Conservation (phyloP, 768 basidiomycete genomes). For the Suillus weaverae region DNA sequence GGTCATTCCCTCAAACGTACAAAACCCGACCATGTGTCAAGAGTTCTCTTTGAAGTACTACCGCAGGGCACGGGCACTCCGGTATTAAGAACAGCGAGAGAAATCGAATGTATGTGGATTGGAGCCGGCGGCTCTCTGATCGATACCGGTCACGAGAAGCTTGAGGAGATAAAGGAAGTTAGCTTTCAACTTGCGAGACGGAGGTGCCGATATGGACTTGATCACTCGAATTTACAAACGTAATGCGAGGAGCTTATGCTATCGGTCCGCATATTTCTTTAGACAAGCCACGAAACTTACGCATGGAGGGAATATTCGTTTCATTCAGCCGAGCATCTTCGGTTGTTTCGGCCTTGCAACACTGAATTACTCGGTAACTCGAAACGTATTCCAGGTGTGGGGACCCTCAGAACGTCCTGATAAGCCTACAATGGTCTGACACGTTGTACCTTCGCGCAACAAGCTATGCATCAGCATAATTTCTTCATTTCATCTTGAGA, state of each 20-base stretch:
- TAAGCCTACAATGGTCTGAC: background rate
- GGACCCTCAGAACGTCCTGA: background rate
- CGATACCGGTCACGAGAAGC: constrained; percentile 25
- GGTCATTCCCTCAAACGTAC: constrained; percentile 29
- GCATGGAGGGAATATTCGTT: background rate
- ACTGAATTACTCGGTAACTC: background rate
- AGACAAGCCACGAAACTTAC: background rate
- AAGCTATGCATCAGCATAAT: background rate
- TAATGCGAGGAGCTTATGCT: background rate
- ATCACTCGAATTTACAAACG: constrained; percentile 11
- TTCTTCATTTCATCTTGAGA: background rate
- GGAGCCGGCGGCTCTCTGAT: constrained; percentile 35
- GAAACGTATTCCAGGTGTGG: background rate
- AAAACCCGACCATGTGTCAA: constrained; percentile 29
- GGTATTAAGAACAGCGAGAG: constrained; percentile 36
- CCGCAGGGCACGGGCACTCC: constrained; percentile 33
- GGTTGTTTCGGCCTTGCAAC: background rate
- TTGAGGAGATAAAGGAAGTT: constrained; percentile 25
- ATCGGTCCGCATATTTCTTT: background rate
- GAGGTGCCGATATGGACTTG: constrained; percentile 28
- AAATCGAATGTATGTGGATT: constrained; percentile 30
- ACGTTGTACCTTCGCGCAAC: background rate
- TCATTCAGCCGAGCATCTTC: background rate
- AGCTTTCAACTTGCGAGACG: constrained; percentile 15
- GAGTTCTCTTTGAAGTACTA: constrained; percentile 19